These are phyloP conservation scores for Fragosphaeria purpurea DNA, from an alignment of 2,329 filamentous ascomycete species.

Conservation along the genomic window DNA sequence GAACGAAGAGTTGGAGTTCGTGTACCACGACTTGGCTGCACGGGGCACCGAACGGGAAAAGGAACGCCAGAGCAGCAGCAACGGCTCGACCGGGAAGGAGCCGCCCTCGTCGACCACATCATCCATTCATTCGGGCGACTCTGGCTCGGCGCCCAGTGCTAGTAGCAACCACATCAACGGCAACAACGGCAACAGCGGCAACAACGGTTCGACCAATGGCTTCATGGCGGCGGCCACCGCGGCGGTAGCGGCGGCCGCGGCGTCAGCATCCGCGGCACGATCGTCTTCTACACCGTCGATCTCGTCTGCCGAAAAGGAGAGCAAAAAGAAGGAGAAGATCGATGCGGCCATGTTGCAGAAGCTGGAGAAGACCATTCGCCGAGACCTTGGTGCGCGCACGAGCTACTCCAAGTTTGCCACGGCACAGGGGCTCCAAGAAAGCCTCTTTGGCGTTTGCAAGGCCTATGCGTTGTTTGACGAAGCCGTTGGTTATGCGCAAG, in stretches of 20 bases:
- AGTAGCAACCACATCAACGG: not conserved
- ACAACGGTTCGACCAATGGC: slow-evolving; percentile 22
- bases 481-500: slow-evolving; percentile 89
- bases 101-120: slow-evolving; percentile 66
- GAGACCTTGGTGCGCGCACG: slow-evolving; percentile 83
- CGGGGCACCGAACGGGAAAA: slow-evolving; percentile 75
- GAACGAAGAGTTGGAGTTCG: slow-evolving; percentile 74
- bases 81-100: slow-evolving; percentile 50
- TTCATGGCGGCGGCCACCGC: not conserved
- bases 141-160: slow-evolving; percentile 25
- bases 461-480: slow-evolving; percentile 95
- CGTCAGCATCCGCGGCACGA: slow-evolving; percentile 15
- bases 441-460: slow-evolving; percentile 91
- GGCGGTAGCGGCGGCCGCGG: not conserved
- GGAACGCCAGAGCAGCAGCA: slow-evolving; percentile 46
- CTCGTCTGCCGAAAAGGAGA: slow-evolving; percentile 47
- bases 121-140: slow-evolving; percentile 71
- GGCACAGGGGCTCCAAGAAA: slow-evolving; percentile 83
- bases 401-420: slow-evolving; percentile 96
- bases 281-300: too few relatives aligned
- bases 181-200: slow-evolving; percentile 9
- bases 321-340: slow-evolving; percentile 69
- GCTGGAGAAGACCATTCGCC: slow-evolving; percentile 83
- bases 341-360: slow-evolving; percentile 65
- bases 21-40: slow-evolving; percentile 74